Base-by-base conservation (phyloP, 176 grass and related monocot species). In the Chrysopogon serrulatus region DNA sequence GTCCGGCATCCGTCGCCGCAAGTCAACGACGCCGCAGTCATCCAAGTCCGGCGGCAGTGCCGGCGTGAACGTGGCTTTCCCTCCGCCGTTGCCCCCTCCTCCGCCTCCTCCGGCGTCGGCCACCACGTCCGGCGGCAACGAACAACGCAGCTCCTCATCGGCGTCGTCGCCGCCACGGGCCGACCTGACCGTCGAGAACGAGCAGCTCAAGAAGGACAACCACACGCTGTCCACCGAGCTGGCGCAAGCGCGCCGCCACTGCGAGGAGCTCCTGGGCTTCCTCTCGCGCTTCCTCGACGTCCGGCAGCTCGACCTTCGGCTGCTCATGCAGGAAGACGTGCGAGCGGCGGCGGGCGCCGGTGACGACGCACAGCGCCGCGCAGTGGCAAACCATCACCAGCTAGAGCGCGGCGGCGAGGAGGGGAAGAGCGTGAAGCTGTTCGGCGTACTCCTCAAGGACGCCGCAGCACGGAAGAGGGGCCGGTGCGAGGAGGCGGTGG, bases 211-310 rank as follows among this genome's bases (percentile, higher is more conserved):
- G 82, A 87, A 90, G 54, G 91, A 95, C 70, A 93, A 93, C 68
- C 73, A 75, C 14, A 78, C 65, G 67, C 85, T 98, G 28, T 79
- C 43, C 10, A 18, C 65, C 18, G 96, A 98, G 83, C 86, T 98
- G 4, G 73, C 82, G 33, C 77, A 72, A 39, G 86, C 89, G 18
- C 94, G 94, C 45, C 48, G 67, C 16, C 86, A 89, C 30, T 95
- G 93, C 72, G 73, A 88, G 54, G 91, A 93, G 88, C 88, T 98
- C 13, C 85, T 98, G 13, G 85, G 69, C 17, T 88, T 90, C 76
- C 93, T 98, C 39, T 95, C 96, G 13, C 87, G 83, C 19, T 93
- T 91, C 72, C 73, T 98, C 28, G 93, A 98, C 77, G 89, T 94
- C 42, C 63, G 66, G 1, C 45, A 86, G 74, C 87, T 98, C 10